phyloP scores from a whole-genome alignment of 192 early-diverging fungal species.

The Entomortierella beljakovae region DNA sequence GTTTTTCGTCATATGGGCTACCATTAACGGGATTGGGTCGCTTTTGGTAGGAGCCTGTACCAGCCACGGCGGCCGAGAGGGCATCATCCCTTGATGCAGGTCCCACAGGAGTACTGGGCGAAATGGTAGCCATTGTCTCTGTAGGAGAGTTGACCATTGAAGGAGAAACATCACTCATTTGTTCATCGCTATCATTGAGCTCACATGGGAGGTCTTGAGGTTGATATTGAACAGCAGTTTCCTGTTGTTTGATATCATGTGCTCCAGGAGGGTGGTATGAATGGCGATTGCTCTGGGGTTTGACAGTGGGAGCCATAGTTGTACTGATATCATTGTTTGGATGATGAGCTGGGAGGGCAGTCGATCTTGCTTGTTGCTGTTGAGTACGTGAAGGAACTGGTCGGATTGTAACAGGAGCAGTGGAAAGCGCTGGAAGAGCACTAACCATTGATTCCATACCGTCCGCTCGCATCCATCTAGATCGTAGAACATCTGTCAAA shows the following conservation, averaged over 20 bases:
- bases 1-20: conserved; percentile 19
- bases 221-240: conserved; percentile 5
- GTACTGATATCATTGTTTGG: conserved; percentile 46
- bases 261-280: conserved; percentile 38
- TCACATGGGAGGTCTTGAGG: neutral
- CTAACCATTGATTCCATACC: conserved; percentile 33
- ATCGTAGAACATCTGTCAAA: conserved; percentile 61
- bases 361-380: conserved; percentile 27
- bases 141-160: conserved; percentile 33
- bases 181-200: conserved; percentile 20
- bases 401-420: conserved; percentile 21
- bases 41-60: conserved; percentile 16
- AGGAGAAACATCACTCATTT: conserved; percentile 45
- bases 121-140: conserved; percentile 50
- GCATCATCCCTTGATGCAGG: conserved; percentile 19
- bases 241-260: conserved; percentile 1
- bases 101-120: conserved; percentile 27
- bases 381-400: conserved; percentile 12
- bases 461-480: conserved; percentile 63
- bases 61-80: neutral
- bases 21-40: conserved; percentile 11
- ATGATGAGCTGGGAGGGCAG: conserved; percentile 27
- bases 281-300: conserved; percentile 29
- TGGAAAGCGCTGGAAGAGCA: conserved; percentile 30
- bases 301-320: conserved; percentile 20